Evolutionary conservation across 1,284 basidiomycete genomes (phyloP), one percentile per base, ranked within the genome.

Genomic region (Papiliotrema nemorosa): DNA sequence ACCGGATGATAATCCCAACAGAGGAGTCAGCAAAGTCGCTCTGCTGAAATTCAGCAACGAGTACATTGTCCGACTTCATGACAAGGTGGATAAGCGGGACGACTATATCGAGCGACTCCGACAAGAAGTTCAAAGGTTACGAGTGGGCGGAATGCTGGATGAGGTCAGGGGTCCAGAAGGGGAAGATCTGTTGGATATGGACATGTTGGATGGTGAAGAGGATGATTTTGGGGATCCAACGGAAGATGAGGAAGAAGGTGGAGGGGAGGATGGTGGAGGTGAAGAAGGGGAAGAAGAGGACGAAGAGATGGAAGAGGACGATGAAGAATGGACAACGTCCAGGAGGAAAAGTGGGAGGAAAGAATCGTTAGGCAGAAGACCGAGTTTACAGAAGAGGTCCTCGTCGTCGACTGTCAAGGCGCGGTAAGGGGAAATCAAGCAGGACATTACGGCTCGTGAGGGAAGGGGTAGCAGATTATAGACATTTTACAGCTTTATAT

Each of bases 21-120:
- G 92, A 63, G 87, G 87, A n/a, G 90, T 97, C 39, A 89, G 86
- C 76, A 97, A 97, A 78, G 80, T 97, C 52, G 92, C 96, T 64
- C 77, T 98, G 29, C 74, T 98, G 52, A 82, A 90, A 49, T 90
- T 88, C 65, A 86, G 86, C 45, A 96, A 96, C 69, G 88, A 92
- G 70, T 93, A 84, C 65, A 85, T 96, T 51, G 79, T 84, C 43
- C 78, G 83, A 55, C 77, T 94, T 57, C 86, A 86, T 59, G 84
- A 78, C 41, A 82, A 90, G 37, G 81, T 97, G 42, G 86, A 88
- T 49, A 79, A 90, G 65, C 78, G 94, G 44, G 91, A 97, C 65
- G 79, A 78, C 42, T 90, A 91, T 72, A 86, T 97, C 64, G 78
- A 75, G 50, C 77, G 70, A 59, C 72, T 96, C 62, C 78, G 90